Evolutionary conservation across 208 protist genomes (phyloP).

Genomic region (Leishmania major): DNA sequence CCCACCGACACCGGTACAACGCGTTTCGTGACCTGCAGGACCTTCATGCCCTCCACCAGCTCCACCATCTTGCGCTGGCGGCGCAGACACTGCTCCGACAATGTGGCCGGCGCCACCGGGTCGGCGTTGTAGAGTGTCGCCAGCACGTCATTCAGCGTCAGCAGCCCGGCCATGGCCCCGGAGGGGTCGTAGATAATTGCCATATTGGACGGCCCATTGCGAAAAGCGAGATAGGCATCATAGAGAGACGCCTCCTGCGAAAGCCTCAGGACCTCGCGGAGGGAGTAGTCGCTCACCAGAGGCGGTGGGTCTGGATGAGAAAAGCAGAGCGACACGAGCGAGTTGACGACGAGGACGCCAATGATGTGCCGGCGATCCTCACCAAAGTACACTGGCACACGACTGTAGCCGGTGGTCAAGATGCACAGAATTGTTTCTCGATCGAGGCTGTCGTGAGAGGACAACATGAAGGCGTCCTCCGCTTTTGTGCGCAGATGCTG

Average conservation of each 20-base stretch:
- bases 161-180: constrained; percentile 57
- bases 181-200: constrained; percentile 59
- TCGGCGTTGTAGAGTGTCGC: constrained; percentile 54
- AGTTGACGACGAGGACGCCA: constrained; percentile 86
- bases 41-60: constrained; percentile 52
- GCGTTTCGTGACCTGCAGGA: constrained; percentile 36
- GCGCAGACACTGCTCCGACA: constrained; percentile 26
- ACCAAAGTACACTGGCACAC: constrained; percentile 85
- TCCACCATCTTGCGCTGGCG: constrained; percentile 54
- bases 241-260: constrained; percentile 58
- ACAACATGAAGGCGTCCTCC: constrained; percentile 82
- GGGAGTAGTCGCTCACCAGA: constrained; percentile 67
- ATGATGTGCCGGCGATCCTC: constrained; percentile 77
- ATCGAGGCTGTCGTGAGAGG: constrained; percentile 57
- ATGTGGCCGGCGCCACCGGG: constrained; percentile 14
- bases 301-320: constrained; percentile 49
- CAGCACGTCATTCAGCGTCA: constrained; percentile 74
- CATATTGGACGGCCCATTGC: constrained; percentile 58
- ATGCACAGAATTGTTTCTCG: constrained; percentile 64
- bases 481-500: constrained; percentile 58
- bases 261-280: constrained; percentile 66
- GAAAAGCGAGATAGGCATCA: constrained; percentile 70
- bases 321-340: constrained; percentile 74
- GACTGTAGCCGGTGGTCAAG: constrained; percentile 68
- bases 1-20: constrained; percentile 18